Evolutionary conservation across 2,329 filamentous ascomycete species (phyloP), one percentile per base, ranked within the genome.

Genomic region (Aspergillus calidoustus): DNA sequence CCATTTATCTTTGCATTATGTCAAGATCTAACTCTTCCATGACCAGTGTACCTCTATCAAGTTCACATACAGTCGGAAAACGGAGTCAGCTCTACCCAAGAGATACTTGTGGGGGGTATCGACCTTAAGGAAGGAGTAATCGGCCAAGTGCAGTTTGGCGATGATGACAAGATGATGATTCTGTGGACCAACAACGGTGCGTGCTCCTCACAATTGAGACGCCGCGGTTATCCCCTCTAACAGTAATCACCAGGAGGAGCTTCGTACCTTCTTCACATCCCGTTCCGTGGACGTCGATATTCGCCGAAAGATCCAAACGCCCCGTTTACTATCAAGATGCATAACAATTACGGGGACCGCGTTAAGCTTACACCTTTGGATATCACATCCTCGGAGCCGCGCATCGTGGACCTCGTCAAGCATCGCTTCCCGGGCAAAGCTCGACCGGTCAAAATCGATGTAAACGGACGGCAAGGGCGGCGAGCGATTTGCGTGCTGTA

Each of bases 61-160:
- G 80, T 83, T 1, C 71, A 75, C 0, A 78, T 88, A 13, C 74
- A 79, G 11, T 82, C 88, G 3, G 75, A 82, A 59, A 88, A 88
- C 55, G 86, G 86, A 44, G 85, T 89, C 60, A 90, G 85, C 67
- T 79, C 78, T 15, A 77, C 77, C 3, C 72, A 74, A 52, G 67
- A 57, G 19, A 72, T 69, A 15, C 68, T 66, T 6, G 54, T 74
- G 9, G 73, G 76, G n/a, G 70, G 68, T 1, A 48, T 79, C n/a
- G 65, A 69, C 51, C 64, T 80, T 7, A 63, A 71, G 47, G 61
- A 69, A 11, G 78, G 78, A 17, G 70, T 73, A 28, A 73, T 80
- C 17, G 74, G 86, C 22, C 89, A 92, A 71, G 74, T 90, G 15
- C 88, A 89, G 70, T 92, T 93, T 69, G 82, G 91, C 48, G 83